These are phyloP conservation scores for Trichomonas gallinae DNA, from an alignment of 208 protist genomes.

Conservation along the genomic window DNA sequence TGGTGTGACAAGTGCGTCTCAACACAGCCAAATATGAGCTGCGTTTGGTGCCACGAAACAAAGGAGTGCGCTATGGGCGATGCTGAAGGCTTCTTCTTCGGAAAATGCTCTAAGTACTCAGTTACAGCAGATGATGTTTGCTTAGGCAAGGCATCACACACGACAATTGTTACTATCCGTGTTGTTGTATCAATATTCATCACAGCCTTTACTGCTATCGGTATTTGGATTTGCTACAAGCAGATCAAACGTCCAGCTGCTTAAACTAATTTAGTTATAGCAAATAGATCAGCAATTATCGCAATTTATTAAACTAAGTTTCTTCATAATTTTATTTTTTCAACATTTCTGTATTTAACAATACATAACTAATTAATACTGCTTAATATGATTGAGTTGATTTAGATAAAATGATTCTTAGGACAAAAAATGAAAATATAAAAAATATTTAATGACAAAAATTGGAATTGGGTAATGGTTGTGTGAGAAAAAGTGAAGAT, in stretches of 20 bases:
- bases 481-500: no score
- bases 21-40: neutral
- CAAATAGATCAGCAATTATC: neutral
- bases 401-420: no score
- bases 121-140: neutral
- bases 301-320: neutral
- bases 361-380: no score
- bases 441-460: no score
- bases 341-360: no score
- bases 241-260: neutral
- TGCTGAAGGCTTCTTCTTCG: neutral
- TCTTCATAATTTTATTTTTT: neutral
- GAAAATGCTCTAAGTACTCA: neutral
- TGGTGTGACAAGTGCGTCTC: neutral
- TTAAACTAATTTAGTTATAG: neutral
- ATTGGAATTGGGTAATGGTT: no score
- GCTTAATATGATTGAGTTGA: no score
- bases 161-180: neutral
- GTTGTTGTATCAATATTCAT: neutral
- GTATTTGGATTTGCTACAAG: neutral
- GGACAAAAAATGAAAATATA: no score
- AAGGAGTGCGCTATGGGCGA: constrained; percentile 10
- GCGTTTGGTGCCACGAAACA: neutral
- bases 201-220: neutral
- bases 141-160: neutral